Percentiles rank a stretch among this genome's conserved stretches.
These are phyloP conservation scores for Pseudogymnoascus sp. DNA, from an alignment of 2,329 filamentous ascomycete species.

Conservation along the genomic window DNA sequence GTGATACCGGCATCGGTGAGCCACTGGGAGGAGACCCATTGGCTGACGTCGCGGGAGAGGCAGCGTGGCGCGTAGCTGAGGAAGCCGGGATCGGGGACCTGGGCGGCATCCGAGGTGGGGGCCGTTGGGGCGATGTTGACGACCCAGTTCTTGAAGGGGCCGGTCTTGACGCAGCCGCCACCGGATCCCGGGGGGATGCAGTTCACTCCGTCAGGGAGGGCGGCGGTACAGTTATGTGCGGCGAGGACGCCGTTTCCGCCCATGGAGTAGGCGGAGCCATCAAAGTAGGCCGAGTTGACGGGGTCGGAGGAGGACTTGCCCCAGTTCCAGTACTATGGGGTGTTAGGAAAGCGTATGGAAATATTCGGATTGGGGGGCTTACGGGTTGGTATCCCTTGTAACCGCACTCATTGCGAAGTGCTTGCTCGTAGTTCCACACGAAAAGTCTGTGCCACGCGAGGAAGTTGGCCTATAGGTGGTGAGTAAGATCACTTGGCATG, in stretches of 20 bases:
- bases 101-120: constrained; percentile 27
- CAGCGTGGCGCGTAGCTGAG: constrained; percentile 35
- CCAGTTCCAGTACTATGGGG: constrained; percentile 18
- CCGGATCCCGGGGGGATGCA: constrained; percentile 41
- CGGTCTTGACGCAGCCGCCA: constrained; percentile 44
- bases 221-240: constrained; percentile 22
- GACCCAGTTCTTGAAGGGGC: constrained; percentile 34
- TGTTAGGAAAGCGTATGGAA: not conserved
- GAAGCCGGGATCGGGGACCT: constrained; percentile 25
- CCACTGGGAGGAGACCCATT: constrained; percentile 27
- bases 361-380: constrained; percentile 40
- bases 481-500: not conserved
- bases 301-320: constrained; percentile 29
- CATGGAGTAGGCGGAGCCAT: constrained; percentile 43
- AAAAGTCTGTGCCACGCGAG: constrained; percentile 38
- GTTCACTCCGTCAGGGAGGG: constrained; percentile 18
- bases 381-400: constrained; percentile 35
- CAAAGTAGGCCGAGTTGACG: constrained; percentile 43
- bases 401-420: constrained; percentile 33
- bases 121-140: constrained; percentile 41
- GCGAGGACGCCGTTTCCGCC: constrained; percentile 38
- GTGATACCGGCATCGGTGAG: constrained; percentile 27
- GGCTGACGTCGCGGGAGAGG: constrained; percentile 35
- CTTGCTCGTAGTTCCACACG: constrained; percentile 33
- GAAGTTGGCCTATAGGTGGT: constrained; percentile 24